Conservation (phyloP, 1,284 basidiomycete genomes). For the Microbotryum saponariae region DNA sequence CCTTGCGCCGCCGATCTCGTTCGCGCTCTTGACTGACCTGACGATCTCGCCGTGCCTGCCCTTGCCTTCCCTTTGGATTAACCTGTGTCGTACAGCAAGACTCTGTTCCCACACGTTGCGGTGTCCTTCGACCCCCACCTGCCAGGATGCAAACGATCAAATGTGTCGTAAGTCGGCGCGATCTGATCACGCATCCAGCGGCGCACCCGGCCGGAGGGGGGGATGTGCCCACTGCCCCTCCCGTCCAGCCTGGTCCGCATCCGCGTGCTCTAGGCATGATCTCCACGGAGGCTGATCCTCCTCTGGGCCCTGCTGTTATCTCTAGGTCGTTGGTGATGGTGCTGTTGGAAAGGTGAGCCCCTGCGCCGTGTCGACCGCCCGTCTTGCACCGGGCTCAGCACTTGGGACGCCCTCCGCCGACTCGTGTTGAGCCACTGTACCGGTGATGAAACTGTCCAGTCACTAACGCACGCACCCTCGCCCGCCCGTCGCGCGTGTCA, state of each 20-base stretch:
- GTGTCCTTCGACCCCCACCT: background rate
- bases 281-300: background rate
- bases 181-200: background rate
- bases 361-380: too few relatives aligned
- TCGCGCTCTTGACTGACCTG: constrained; percentile 7
- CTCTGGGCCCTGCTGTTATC: too few relatives aligned
- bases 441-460: too few relatives aligned
- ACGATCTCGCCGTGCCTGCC: background rate
- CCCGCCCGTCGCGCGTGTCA: constrained; percentile 8
- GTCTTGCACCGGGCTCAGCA: background rate
- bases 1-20: constrained; percentile 10
- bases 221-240: background rate
- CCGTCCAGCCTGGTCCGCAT: background rate
- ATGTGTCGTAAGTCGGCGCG: constrained; percentile 53
- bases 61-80: too few relatives aligned
- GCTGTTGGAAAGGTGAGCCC: constrained; percentile 91
- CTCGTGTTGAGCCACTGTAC: constrained; percentile 3
- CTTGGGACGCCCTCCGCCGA: background rate
- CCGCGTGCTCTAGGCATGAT: background rate
- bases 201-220: background rate
- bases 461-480: too few relatives aligned
- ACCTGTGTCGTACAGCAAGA: too few relatives aligned
- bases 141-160: constrained; percentile 85
- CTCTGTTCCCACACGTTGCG: too few relatives aligned
- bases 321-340: constrained; percentile 88